Evolutionary conservation across 768 basidiomycete species (phyloP), one percentile per base, ranked within the genome.

Genomic region (Lactarius indigo): DNA sequence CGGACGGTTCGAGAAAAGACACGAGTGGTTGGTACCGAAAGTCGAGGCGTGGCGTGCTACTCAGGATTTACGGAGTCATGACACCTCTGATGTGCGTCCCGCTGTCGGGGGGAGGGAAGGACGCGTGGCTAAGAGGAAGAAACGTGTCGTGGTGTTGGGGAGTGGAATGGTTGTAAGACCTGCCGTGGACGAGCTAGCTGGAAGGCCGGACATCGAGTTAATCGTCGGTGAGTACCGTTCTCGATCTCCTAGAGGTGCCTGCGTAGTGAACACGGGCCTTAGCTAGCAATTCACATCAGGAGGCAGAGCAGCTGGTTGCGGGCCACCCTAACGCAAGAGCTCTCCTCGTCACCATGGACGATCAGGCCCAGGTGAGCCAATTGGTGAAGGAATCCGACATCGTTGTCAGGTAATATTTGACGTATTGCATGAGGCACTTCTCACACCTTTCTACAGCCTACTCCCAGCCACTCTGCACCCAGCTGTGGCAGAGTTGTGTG

Each of bases 131-230:
- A 33, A 58, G 61, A 77, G 65, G 70, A 87, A 84, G 77, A 89
- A 88, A 79, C 85, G 82, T 71, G 83, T 95, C 0, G 75, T 98
- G 39, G 79, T 97, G 72, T 82, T 98, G 2, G 96, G 96, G 9
- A 94, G 91, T 63, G 96, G 96, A n/a, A 94, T 97, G 87, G 96
- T 98, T 23, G 93, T 94, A 5, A 90, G 89, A 2, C 96, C 96
- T 18, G 91, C 92, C 0, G 87, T 94, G 3, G 85, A 90, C 60
- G 84, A 90, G 72, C 82, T 97, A 58, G 84, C 85, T 52, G 80
- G 80, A 69, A 78, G 87, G 63, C 70, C 73, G 0, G 89, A 92
- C 69, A 78, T 95, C 0, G 81, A 88, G 63, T 76, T 97, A 33
- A 75, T 91, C 6, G 85, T 97, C 67, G 94, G 94, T 94, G 68